Base-by-base conservation (phyloP, 140 eudicot genomes). In the Flaveria floridana region DNA sequence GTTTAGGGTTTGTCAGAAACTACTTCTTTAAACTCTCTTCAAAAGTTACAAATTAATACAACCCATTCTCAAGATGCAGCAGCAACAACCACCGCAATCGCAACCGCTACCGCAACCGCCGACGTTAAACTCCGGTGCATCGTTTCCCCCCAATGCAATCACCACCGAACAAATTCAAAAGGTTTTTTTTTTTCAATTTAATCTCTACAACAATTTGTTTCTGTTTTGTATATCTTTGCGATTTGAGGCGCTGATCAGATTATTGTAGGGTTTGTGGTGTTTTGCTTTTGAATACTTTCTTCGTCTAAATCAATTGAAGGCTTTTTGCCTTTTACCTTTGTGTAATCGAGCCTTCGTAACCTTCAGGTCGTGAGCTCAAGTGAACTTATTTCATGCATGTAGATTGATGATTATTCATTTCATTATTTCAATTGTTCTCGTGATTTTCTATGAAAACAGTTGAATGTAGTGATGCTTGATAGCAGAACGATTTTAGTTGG, bases 121-220 rank as follows among this genome's bases (percentile, higher is more conserved):
- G 2, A 37, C 85, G 3, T 71, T 78, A 84, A 78, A 81, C 68
- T 73, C 86, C 15, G 82, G 80, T 21, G 70, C 82, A 48, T 65
- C 86, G 11, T 80, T 71, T 69, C 66, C 89, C 68, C 82, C 86
- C 30, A 78, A 80, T 69, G 64, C 85, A 66, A 82, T 89, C 77
- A 75, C 85, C 67, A 84, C 96, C 53, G 96, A 89, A 48, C 91
- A 89, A 86, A 89, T 89, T 89, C 96, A 89, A 75, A 89, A 84
- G 96, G 96, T 89, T 77, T 55, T 26, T 21, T 63, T 34, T 4
- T 4, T 34, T 34, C 7, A 23, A 23, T 34, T 34, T 34, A 0
- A 6, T 34, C 7, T 34, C 41, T 34, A 34, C 41, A 53, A 1
- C 19, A 46, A 21, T 19, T 59, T 59, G 1, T 55, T 53, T 23